A percentile compares a stretch with the other conserved stretches of the same genome.
phyloP scores from a whole-genome alignment of 2,329 filamentous ascomycete species.

The Alternaria solani region DNA sequence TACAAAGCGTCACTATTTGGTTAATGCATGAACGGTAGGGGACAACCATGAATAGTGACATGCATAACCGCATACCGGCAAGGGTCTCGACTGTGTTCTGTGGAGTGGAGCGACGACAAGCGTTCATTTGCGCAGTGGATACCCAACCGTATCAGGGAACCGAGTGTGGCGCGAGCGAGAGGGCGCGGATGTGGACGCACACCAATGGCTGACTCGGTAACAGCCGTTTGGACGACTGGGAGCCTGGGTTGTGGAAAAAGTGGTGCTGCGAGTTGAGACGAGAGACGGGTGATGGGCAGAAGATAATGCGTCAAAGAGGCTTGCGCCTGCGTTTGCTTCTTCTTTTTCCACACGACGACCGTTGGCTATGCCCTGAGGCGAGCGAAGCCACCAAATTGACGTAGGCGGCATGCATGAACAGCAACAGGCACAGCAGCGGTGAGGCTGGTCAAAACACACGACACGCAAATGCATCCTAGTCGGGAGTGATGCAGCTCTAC shows the following conservation, averaged over 20 bases:
- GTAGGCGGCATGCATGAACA: slow-evolving; percentile 1
- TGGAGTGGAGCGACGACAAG: slow-evolving; percentile 5
- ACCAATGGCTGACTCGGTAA: slow-evolving; percentile 6
- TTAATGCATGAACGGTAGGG: slow-evolving; percentile 15
- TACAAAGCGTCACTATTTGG: slow-evolving; percentile 11
- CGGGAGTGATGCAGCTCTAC: background rate
- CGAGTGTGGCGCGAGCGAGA: slow-evolving; percentile 20
- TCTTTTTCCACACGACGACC: background rate
- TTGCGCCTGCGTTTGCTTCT: background rate
- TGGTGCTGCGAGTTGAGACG: slow-evolving; percentile 7
- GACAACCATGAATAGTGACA: slow-evolving; percentile 12
- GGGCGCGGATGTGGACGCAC: slow-evolving; percentile 9
- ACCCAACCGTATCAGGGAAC: slow-evolving; percentile 7
- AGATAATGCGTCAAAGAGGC: slow-evolving; percentile 1
- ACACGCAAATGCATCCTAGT: slow-evolving; percentile 1
- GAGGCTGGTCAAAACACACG: slow-evolving; percentile 10
- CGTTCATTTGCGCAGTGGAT: slow-evolving; percentile 16
- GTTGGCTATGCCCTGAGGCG: slow-evolving; percentile 13
- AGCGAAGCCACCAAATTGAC: slow-evolving; percentile 6
- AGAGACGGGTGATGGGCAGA: background rate
- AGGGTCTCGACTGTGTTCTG: slow-evolving; percentile 21
- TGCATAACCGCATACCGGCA: slow-evolving; percentile 14
- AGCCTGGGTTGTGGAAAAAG: background rate
- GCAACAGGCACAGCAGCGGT: slow-evolving; percentile 15
- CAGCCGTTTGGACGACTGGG: slow-evolving; percentile 12